Evolutionary conservation across 192 early-diverging fungal species (phyloP), one percentile per base, ranked within the genome.

Genomic region (Phlyctochytrium planicorne): DNA sequence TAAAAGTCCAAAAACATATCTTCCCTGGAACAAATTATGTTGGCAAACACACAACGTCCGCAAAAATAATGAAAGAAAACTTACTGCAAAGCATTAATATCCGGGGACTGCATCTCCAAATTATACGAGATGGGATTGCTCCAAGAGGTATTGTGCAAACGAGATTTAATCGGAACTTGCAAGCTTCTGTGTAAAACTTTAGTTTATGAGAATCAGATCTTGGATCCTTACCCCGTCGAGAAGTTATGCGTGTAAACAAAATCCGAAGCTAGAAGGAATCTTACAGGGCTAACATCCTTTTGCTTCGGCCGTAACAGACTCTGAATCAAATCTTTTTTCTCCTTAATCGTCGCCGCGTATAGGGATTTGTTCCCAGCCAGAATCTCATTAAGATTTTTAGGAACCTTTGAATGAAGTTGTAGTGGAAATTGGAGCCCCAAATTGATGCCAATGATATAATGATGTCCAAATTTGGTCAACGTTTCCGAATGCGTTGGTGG

Each of bases 401-500:
- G 56, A 16, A 75, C 62, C n/a, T 65, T 40, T 33, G 59, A 47
- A 6, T 70, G 68, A 50, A 80, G 56, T 74, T 30, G 83, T 76
- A 66, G 81, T 78, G 69, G 80, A 66, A 47, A 67, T 59, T 66
- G 93, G 27, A 94, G 85, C 2, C 89, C 88, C 2, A 95, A 73
- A 66, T 96, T 95, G 53, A 95, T 94, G 20, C 95, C 95, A 25
- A 92, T 90, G 60, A 96, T 93, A 52, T 91, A 94, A 62, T 96
- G 94, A 69, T 98, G 94, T 0, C 96, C 95, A 34, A 79, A 78
- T 0, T 77, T 67, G 27, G 76, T 75, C 1, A 56, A 32, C 4
- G 50, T 78, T 74, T 53, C 85, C 20, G 69, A 17, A 20, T 20
- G 10, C 6, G 6, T 47, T 14, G 68, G 61, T 10, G 14, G 3